Base-by-base conservation (phyloP, 1,284 basidiomycete genomes). In the Fomitopsis schrenkii region DNA sequence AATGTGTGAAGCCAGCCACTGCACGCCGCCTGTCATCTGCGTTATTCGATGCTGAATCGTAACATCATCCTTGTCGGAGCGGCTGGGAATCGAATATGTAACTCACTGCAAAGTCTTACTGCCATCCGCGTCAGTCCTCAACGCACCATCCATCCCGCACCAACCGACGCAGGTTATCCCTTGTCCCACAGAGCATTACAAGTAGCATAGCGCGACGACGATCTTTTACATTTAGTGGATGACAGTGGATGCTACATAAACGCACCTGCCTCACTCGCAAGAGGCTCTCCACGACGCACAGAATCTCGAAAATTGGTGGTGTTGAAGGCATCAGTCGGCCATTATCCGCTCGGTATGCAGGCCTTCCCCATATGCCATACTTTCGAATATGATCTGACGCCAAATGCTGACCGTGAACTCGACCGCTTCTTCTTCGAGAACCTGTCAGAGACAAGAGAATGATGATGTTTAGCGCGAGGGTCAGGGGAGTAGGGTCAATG, bases 301-400 rank as follows among this genome's bases (percentile, higher is more conserved):
- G 15, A 28, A 30, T 38, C 53, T 22, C 15, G 50, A n/a, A 17
- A 15, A 7, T 50, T 15, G 48, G 30, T 15, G 48, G 30, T 22
- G 28, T 50, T 50, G 45, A 38, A 45, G 12, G 7, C 52, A 58
- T 68, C 71, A 87, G 73, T 91, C 89, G 70, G 90, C 87, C 76
- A 90, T 81, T 82, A 89, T 83, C 71, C 82, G 83, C 70, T 91
- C 90, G 30, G 90, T 92, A 70, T 90, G 83, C 58, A 93, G 79
- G 54, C 91, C 91, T 75, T 93, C 91, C 63, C 86, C 87, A 71
- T 93, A 93, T 41, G 91, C 88, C 86, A 92, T 90, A 71, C 91
- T 93, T 79, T 96, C 94, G 73, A 95, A 95, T 57, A 93, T 90
- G 65, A 95, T 84, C 76, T 94, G 91, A 59, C 92, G 83, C 94